A percentile compares a stretch with the other conserved stretches of the same genome.
Conservation (phyloP, 768 basidiomycete genomes). For the Auriculariales sp. region DNA sequence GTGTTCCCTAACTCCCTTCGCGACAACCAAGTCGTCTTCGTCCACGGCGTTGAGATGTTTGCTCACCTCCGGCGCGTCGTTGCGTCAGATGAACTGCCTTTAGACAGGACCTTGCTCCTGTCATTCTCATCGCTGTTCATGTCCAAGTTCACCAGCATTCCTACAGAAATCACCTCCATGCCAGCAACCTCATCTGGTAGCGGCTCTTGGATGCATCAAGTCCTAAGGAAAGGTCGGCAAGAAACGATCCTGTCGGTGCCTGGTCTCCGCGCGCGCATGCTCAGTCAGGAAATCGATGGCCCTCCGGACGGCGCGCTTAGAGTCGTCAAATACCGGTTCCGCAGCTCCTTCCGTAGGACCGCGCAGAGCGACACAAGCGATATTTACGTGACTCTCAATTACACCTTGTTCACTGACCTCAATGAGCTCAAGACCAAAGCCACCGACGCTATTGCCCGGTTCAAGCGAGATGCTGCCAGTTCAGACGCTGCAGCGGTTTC, state of each 20-base stretch:
- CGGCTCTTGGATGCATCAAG: slow-evolving; percentile 42
- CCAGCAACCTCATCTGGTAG: slow-evolving; percentile 21
- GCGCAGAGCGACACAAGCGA: slow-evolving; percentile 41
- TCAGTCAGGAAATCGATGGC: slow-evolving; percentile 37
- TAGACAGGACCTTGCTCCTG: slow-evolving; percentile 50
- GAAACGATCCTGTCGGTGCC: slow-evolving; percentile 71
- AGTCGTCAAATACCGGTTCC: slow-evolving; percentile 51
- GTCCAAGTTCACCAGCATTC: slow-evolving; percentile 46
- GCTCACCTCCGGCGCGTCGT: slow-evolving; percentile 56
- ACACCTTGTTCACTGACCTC: slow-evolving; percentile 70
- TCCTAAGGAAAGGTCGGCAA: slow-evolving; percentile 48
- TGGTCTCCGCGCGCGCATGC: slow-evolving; percentile 71
- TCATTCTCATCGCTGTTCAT: slow-evolving; percentile 67
- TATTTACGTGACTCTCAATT: slow-evolving; percentile 76
- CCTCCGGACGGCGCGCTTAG: slow-evolving; percentile 11
- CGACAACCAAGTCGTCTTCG: slow-evolving; percentile 65
- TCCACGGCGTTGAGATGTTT: slow-evolving; percentile 50
- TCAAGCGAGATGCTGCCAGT: slow-evolving; percentile 18
- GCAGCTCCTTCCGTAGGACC: slow-evolving; percentile 46
- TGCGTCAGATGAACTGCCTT: slow-evolving; percentile 29
- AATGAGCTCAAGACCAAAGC: slow-evolving; percentile 63
- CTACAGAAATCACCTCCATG: slow-evolving; percentile 31
- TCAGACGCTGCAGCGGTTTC: not conserved
- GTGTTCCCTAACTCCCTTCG: slow-evolving; percentile 70
- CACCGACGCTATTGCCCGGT: slow-evolving; percentile 64